Evolutionary conservation across 2,329 filamentous ascomycete species (phyloP).

Genomic region (Aspergillus terreus): DNA sequence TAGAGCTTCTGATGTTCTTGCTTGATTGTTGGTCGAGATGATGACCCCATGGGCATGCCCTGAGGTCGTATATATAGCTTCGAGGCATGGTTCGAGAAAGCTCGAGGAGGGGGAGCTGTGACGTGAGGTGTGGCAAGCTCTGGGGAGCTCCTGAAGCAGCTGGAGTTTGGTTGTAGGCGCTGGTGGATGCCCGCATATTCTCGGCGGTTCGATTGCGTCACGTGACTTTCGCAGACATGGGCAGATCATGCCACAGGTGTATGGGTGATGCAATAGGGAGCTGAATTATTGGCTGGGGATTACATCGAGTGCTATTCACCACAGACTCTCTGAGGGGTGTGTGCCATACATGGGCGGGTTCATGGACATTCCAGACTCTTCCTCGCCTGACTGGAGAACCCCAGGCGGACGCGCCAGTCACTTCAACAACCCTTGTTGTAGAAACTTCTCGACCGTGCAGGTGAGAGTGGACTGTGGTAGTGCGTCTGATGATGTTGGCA

Average conservation of each 20-base stretch:
- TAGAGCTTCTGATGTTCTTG: slow-evolving; percentile 1
- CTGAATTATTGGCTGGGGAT: not conserved
- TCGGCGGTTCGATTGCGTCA: not conserved
- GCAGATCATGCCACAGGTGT: no score
- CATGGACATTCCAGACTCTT: no score
- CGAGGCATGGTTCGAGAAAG: slow-evolving; percentile 12
- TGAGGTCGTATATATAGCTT: slow-evolving; percentile 18
- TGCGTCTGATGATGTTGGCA: no score
- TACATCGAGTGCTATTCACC: no score
- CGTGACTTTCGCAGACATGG: not conserved
- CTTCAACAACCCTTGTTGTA: no score
- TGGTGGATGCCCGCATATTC: not conserved
- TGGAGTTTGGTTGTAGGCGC: not conserved
- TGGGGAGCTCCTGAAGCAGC: not conserved
- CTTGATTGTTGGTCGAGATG: slow-evolving; percentile 3
- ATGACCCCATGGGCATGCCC: slow-evolving; percentile 6
- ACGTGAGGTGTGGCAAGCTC: not conserved
- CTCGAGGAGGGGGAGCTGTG: slow-evolving; percentile 3
- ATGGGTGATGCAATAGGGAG: not conserved
- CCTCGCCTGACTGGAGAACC: no score
- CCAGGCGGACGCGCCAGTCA: no score
- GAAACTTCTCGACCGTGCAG: no score
- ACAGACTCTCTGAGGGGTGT: no score
- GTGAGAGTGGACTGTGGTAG: no score
- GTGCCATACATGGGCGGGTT: no score